A percentile compares a stretch with the other conserved stretches of the same genome.
Evolutionary conservation across 2,329 filamentous ascomycete species (phyloP).

Genomic region (Stylonectria norvegica): DNA sequence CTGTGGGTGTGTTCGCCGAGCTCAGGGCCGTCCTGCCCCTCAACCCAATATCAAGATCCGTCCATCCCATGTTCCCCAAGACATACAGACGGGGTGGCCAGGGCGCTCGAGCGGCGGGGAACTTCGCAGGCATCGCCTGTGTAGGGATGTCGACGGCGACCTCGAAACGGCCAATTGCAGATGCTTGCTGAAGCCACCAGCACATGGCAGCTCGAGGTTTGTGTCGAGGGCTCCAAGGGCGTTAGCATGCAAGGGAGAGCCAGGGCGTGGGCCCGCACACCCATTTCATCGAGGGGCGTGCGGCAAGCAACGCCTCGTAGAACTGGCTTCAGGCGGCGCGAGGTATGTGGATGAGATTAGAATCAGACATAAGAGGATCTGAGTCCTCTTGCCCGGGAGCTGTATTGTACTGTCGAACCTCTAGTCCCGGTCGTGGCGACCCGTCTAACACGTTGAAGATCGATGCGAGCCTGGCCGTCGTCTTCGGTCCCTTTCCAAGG

Average conservation of each 20-base stretch:
- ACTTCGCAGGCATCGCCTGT: conserved; percentile 26
- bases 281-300: conserved; percentile 29
- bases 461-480: conserved; percentile 16
- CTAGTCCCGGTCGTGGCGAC: conserved; percentile 17
- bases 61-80: conserved; percentile 29
- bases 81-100: conserved; percentile 25
- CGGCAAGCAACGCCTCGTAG: conserved; percentile 14
- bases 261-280: conserved; percentile 26
- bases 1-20: conserved; percentile 34
- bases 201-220: conserved; percentile 36
- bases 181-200: conserved; percentile 25
- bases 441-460: conserved; percentile 16
- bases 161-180: conserved; percentile 28
- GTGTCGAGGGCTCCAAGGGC: conserved; percentile 29
- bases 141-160: conserved; percentile 26
- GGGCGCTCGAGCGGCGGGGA: conserved; percentile 26
- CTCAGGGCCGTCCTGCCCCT: conserved; percentile 30
- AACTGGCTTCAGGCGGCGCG: conserved; percentile 20
- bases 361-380: conserved; percentile 34
- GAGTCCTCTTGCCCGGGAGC: conserved; percentile 20
- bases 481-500: conserved; percentile 26
- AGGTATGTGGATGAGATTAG: conserved; percentile 43
- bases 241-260: conserved; percentile 36
- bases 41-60: conserved; percentile 34
- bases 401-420: conserved; percentile 29